Conservation (phyloP, 2,329 filamentous ascomycete genomes). For the Davidsoniella neocaledoniae region DNA sequence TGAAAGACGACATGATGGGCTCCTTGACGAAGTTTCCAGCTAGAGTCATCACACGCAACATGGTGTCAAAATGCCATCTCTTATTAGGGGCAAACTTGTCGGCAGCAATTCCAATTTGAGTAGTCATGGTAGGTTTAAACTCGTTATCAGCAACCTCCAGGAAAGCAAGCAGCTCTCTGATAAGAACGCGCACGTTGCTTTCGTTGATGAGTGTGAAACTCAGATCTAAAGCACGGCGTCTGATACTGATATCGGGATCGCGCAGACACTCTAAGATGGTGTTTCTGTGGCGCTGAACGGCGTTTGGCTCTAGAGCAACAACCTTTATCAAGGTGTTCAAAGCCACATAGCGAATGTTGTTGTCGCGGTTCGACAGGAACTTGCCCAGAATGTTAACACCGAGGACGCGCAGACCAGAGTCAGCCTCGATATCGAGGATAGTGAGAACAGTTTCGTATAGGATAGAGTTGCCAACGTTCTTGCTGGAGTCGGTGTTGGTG, state of each 20-base stretch:
- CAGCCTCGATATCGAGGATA: conserved; percentile 94
- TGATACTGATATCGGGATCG: conserved; percentile 95
- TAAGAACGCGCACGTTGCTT: conserved; percentile 81
- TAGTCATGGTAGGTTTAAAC: conserved; percentile 97
- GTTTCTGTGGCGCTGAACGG: conserved; percentile 90
- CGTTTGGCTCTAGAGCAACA: conserved; percentile 93
- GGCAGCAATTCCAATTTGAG: conserved; percentile 90
- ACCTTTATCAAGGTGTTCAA: conserved; percentile 96
- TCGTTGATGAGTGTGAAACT: conserved; percentile 98
- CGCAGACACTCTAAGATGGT: conserved; percentile 92
- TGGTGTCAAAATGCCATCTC: conserved; percentile 96
- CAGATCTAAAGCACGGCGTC: conserved; percentile 83
- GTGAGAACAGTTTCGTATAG: conserved; percentile 94
- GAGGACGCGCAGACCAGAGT: conserved; percentile 81
- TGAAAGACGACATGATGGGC: conserved; percentile 90
- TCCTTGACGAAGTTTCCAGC: conserved; percentile 97
- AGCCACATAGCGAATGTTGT: conserved; percentile 97
- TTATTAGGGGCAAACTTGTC: conserved; percentile 95
- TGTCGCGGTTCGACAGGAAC: conserved; percentile 95
- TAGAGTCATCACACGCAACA: conserved; percentile 81
- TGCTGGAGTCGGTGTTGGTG: conserved; percentile 93
- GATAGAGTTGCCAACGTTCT: conserved; percentile 97
- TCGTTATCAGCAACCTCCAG: conserved; percentile 94
- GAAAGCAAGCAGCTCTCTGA: conserved; percentile 86
- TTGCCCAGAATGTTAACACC: conserved; percentile 98